Conservation (phyloP, 2,329 filamentous ascomycete genomes). For the Hypoxylon sp. region DNA sequence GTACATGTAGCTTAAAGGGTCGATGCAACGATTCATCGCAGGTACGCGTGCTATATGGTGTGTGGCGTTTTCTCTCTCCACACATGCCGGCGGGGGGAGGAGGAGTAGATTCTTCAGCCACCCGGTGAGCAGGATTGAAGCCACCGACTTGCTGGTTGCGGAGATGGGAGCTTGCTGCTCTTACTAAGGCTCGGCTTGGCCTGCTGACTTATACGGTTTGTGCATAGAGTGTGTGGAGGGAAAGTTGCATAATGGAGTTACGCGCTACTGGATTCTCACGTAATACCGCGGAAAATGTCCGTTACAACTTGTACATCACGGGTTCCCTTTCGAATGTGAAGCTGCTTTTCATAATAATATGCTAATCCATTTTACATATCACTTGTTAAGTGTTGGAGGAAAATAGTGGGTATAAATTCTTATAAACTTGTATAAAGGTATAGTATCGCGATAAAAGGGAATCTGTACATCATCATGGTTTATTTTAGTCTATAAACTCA, state of each 20-base stretch:
- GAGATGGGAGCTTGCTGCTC: neutral
- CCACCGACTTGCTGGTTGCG: neutral
- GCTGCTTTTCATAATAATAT: too few species aligned
- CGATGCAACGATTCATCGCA: constrained; percentile 6
- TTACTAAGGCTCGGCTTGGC: neutral
- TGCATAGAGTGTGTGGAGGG: neutral
- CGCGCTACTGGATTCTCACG: too few species aligned
- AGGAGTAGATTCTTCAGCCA: neutral
- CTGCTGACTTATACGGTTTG: neutral
- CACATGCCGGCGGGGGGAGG: neutral
- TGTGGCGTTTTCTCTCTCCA: neutral
- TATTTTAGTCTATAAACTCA: too few species aligned
- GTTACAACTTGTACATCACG: too few species aligned
- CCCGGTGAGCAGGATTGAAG: neutral
- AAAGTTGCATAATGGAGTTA: neutral
- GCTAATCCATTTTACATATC: too few species aligned
- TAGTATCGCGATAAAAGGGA: too few species aligned
- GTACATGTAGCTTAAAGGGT: neutral
- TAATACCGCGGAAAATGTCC: too few species aligned
- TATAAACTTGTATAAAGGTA: too few species aligned
- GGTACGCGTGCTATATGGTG: constrained; percentile 1
- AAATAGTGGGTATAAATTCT: too few species aligned
- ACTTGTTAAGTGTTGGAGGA: too few species aligned
- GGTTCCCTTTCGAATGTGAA: too few species aligned
- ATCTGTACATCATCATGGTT: too few species aligned